A percentile compares a stretch with the other conserved stretches of the same genome.
Evolutionary conservation across 2,329 filamentous ascomycete species (phyloP).

Genomic region (Penicillium crustosum): DNA sequence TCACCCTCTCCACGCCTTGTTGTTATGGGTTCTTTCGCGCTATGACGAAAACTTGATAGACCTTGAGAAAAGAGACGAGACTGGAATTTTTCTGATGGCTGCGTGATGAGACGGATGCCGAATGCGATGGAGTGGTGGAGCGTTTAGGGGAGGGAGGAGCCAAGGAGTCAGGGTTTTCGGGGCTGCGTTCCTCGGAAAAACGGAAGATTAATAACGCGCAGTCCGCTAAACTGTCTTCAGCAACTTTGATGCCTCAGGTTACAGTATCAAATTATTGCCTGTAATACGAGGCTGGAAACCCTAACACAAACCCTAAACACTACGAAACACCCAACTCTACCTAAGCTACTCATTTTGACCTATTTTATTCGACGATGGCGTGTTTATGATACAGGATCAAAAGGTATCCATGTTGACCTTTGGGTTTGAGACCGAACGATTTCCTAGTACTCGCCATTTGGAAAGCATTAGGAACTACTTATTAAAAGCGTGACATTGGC

Average conservation of each 20-base stretch:
- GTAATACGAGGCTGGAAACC: neutral
- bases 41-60: neutral
- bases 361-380: too few species aligned
- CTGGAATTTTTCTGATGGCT: neutral
- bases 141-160: neutral
- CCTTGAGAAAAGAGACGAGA: neutral
- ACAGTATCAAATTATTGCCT: neutral
- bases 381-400: too few species aligned
- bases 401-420: too few species aligned
- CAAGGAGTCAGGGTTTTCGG: conserved; percentile 7
- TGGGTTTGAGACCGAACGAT: too few species aligned
- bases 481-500: too few species aligned
- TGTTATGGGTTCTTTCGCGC: neutral
- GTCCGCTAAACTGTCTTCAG: neutral
- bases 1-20: neutral
- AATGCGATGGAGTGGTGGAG: neutral
- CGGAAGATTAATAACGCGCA: neutral
- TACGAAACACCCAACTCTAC: too few species aligned
- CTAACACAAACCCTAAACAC: neutral
- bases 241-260: neutral
- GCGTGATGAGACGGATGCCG: neutral
- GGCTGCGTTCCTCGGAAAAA: neutral
- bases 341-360: too few species aligned
- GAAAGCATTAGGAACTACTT: too few species aligned
- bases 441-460: too few species aligned